Evolutionary conservation across 768 basidiomycete genomes (phyloP), one percentile per base, ranked within the genome.

Genomic region (Suillus plorans): DNA sequence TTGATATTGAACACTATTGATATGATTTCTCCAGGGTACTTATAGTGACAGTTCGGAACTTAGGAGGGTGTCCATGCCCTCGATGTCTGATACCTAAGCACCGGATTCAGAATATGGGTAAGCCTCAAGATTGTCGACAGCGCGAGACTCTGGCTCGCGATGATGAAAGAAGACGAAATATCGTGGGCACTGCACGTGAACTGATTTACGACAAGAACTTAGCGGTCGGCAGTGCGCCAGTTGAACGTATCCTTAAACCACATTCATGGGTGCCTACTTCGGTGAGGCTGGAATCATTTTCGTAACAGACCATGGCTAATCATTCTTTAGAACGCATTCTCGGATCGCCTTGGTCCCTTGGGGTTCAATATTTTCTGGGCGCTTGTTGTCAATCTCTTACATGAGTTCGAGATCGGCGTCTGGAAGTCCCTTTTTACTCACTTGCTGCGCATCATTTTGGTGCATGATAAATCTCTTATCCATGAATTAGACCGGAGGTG

Each of bases 1-100:
- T 16, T 20, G 14, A 25, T 50, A 20, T 6, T 37, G 13, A 6
- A 31, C 25, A 14, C 13, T 16, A 41, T 16, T 41, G 39, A 41
- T 14, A 14, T 34, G 12, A 61, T 28, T 14, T 18, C 2, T 58
- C 36, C 52, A 74, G 74, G 57, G 69, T 75, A 0, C 61, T 79
- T 0, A 8, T 79, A 0, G 74, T 72, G 4, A 72, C 69, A 1
- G 69, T 78, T 78, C 28, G 28, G 28, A 28, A 28, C 28, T 28
- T 28, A 28, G 28, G 28, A 28, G 28, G 28, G 28, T 28, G 72
- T 37, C 77, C 69, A 2, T 79, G 78, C 60, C 76, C 78, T 13
- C 60, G 70, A 0, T 78, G 78, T 66, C 44, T 70, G 1, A 55
- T 73, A 0, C 42, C 62, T 3, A 73, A 71, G 37, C 34, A 52